Evolutionary conservation across 108 stramenopile genomes (phyloP).

Genomic region (Fragilaria crotonensis): DNA sequence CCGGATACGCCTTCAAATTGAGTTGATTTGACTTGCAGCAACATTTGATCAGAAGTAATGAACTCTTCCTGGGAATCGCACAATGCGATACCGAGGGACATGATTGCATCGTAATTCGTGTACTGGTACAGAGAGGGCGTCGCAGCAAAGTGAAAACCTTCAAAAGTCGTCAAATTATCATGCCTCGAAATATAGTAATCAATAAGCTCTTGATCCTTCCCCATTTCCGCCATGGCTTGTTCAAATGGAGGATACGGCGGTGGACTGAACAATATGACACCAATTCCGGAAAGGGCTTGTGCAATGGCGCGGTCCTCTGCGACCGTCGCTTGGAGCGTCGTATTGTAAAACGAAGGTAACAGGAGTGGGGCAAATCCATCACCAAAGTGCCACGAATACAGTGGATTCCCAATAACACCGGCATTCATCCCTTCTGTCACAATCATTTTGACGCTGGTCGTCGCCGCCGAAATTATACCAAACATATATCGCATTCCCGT

Average conservation of each 20-base stretch:
- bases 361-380: conserved; percentile 14
- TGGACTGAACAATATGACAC: conserved; percentile 8
- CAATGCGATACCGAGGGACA: neutral
- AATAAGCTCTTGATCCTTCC: neutral
- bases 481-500: conserved; percentile 2
- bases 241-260: conserved; percentile 10
- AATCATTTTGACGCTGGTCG: neutral
- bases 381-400: conserved; percentile 23
- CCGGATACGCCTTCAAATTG: neutral
- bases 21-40: neutral
- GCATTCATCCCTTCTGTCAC: conserved; percentile 20
- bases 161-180: neutral
- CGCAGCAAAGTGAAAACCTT: neutral
- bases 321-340: conserved; percentile 10
- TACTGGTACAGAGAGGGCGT: neutral
- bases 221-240: conserved; percentile 17
- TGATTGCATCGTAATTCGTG: neutral
- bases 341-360: neutral
- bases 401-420: conserved; percentile 22
- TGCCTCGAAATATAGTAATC: neutral
- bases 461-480: neutral
- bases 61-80: neutral
- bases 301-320: conserved; percentile 6
- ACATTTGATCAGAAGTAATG: neutral
- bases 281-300: conserved; percentile 13